phyloP scores from a whole-genome alignment of 2,329 filamentous ascomycete genomes.

The Fusarium sp. region DNA sequence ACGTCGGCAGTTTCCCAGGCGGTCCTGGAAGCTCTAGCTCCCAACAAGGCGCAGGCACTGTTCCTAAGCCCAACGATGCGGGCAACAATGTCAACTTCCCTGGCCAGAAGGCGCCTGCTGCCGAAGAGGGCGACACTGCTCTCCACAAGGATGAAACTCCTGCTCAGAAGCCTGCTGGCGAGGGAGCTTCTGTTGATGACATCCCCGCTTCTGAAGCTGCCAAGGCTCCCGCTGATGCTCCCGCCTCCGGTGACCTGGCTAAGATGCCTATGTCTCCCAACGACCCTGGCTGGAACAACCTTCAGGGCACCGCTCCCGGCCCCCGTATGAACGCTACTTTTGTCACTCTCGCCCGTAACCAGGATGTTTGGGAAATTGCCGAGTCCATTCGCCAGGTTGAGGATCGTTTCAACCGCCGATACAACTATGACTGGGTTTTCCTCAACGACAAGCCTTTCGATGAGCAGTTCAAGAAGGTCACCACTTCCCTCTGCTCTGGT shows the following conservation, averaged over 20 bases:
- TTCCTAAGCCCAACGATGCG: conserved; percentile 33
- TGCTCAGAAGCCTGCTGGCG: conserved; percentile 37
- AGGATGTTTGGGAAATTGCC: conserved; percentile 95
- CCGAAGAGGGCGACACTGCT: conserved; percentile 29
- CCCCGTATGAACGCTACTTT: conserved; percentile 96
- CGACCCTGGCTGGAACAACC: conserved; percentile 64
- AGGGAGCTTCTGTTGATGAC: conserved; percentile 19
- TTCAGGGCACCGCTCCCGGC: conserved; percentile 67
- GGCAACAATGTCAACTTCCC: conserved; percentile 44
- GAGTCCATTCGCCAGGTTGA: conserved; percentile 96
- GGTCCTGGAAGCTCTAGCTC: conserved; percentile 39
- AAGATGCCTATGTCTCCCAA: conserved; percentile 63
- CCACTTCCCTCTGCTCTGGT: conserved; percentile 88
- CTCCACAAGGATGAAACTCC: conserved; percentile 36
- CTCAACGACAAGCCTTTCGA: conserved; percentile 96
- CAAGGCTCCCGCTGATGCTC: conserved; percentile 40
- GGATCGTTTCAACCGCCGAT: conserved; percentile 97
- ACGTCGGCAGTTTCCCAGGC: conserved; percentile 39
- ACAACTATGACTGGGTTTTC: conserved; percentile 99
- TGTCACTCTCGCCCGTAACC: conserved; percentile 92
- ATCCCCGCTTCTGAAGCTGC: conserved; percentile 15
- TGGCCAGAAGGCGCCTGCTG: conserved; percentile 31
- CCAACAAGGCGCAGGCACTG: conserved; percentile 38
- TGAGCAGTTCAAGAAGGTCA: conserved; percentile 92
- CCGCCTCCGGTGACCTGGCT: conserved; percentile 50